Conservation (phyloP, 2,329 filamentous ascomycete species). For the Biscogniauxia sp. region DNA sequence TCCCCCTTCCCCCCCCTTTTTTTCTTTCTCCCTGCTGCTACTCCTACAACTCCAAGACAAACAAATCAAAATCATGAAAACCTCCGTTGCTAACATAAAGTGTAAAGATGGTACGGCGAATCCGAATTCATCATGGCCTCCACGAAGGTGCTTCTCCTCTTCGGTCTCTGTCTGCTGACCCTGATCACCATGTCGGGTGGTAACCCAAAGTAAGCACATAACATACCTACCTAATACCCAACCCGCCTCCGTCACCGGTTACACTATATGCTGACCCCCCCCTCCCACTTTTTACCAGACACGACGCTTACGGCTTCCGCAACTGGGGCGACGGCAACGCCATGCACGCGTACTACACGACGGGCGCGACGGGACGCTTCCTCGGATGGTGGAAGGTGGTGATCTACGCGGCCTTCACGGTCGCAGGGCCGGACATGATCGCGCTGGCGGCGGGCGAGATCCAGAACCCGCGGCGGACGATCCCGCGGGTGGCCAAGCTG, state of each 20-base stretch:
- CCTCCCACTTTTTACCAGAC: conserved; percentile 4
- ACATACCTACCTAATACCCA: no score
- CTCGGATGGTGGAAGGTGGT: conserved; percentile 48
- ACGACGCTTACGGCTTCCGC: conserved; percentile 55
- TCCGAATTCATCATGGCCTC: conserved; percentile 57
- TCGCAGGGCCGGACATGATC: conserved; percentile 57
- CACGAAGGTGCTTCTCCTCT: conserved; percentile 44
- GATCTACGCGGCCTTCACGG: conserved; percentile 59
- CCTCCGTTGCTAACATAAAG: neutral
- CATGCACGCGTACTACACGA: conserved; percentile 14
- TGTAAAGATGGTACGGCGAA: conserved; percentile 37
- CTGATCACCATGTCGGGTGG: conserved; percentile 63
- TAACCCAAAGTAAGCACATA: conserved; percentile 43
- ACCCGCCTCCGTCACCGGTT: no score
- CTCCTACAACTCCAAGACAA: no score
- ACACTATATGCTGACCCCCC: no score
- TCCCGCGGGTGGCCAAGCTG: conserved; percentile 60
- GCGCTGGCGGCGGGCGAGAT: conserved; percentile 44
- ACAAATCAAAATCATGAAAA: no score
- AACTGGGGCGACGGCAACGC: conserved; percentile 36
- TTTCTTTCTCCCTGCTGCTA: conserved; percentile 19
- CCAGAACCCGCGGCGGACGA: conserved; percentile 52
- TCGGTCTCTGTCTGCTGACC: conserved; percentile 58
- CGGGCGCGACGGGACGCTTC: conserved; percentile 53
- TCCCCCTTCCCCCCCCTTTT: neutral